Percentiles rank a stretch among this genome's conserved stretches.
Evolutionary conservation across 2,329 filamentous ascomycete genomes (phyloP).

Genomic region (Talaromyces sp.): DNA sequence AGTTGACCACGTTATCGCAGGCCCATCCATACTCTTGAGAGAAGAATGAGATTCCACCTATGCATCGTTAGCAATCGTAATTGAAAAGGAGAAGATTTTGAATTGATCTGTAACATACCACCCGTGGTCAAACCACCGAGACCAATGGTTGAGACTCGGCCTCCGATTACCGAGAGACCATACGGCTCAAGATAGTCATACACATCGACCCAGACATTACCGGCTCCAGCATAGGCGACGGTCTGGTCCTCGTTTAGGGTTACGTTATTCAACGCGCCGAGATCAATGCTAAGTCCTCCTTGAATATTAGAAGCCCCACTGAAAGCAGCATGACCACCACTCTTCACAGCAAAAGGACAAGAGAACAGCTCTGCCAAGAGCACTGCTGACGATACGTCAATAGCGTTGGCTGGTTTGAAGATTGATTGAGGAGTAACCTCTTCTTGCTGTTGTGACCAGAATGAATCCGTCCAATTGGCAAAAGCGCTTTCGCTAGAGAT

Average conservation of each 20-base stretch:
- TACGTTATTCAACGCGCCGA: conserved; percentile 30
- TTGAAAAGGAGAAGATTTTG: neutral
- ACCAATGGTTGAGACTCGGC: conserved; percentile 29
- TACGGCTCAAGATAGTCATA: conserved; percentile 32
- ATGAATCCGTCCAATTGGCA: conserved; percentile 21
- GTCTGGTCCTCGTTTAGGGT: conserved; percentile 28
- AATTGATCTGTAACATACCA: conserved; percentile 18
- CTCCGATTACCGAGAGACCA: conserved; percentile 33
- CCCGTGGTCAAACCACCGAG: conserved; percentile 28
- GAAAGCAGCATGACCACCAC: conserved; percentile 57
- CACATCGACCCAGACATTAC: conserved; percentile 35
- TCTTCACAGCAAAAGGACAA: conserved; percentile 53
- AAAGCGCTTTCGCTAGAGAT: conserved; percentile 17
- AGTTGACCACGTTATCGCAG: conserved; percentile 36
- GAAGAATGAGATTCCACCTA: conserved; percentile 34
- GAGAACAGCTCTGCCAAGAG: conserved; percentile 29
- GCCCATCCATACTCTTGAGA: conserved; percentile 33
- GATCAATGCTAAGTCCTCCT: conserved; percentile 33
- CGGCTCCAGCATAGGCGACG: conserved; percentile 30
- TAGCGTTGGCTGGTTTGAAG: conserved; percentile 29
- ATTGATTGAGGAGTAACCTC: conserved; percentile 33
- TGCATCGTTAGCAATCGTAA: neutral
- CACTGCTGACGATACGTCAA: conserved; percentile 32
- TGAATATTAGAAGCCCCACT: conserved; percentile 27
- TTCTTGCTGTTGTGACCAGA: conserved; percentile 39